A percentile compares a stretch with the other conserved stretches of the same genome.
These are phyloP conservation scores for Echinochloa phyllopogon DNA, from an alignment of 176 grass and related monocot species.

Conservation along the genomic window DNA sequence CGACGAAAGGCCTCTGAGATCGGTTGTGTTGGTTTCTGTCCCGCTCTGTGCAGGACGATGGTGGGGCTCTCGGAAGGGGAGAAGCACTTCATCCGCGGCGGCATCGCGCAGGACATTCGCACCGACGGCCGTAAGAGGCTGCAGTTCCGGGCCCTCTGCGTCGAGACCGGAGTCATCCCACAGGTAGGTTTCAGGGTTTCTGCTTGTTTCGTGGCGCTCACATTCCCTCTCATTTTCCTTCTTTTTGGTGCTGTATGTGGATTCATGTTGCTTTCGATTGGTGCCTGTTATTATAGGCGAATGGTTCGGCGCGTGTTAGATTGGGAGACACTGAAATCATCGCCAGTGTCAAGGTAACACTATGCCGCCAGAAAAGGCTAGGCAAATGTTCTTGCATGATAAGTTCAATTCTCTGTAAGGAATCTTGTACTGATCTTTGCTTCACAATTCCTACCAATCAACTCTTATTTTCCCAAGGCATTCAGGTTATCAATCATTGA, in stretches of 20 bases:
- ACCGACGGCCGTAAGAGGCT: conserved; percentile 70
- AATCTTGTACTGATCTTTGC: neutral
- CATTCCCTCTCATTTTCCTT: neutral
- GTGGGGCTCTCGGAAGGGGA: conserved; percentile 81
- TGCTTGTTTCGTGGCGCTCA: neutral
- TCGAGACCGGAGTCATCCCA: conserved; percentile 81
- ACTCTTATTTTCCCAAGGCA: neutral
- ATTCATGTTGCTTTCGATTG: conserved; percentile 20
- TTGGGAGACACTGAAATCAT: conserved; percentile 84
- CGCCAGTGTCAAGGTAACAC: conserved; percentile 80
- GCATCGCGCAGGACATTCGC: conserved; percentile 76
- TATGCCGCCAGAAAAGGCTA: neutral
- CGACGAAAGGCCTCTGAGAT: neutral
- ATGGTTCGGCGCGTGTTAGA: conserved; percentile 75
- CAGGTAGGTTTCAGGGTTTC: conserved; percentile 68
- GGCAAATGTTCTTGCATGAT: neutral
- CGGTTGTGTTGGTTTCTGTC: neutral
- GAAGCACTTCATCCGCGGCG: conserved; percentile 69
- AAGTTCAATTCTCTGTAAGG: neutral
- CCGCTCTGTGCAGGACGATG: conserved; percentile 42
- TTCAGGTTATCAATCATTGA: neutral
- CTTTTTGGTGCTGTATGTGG: no score
- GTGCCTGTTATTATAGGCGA: conserved; percentile 54
- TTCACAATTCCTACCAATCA: neutral
- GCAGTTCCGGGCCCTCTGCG: conserved; percentile 70